Evolutionary conservation across 116 monocot genomes (phyloP).

Genomic region (Trichopus zeylanicus): DNA sequence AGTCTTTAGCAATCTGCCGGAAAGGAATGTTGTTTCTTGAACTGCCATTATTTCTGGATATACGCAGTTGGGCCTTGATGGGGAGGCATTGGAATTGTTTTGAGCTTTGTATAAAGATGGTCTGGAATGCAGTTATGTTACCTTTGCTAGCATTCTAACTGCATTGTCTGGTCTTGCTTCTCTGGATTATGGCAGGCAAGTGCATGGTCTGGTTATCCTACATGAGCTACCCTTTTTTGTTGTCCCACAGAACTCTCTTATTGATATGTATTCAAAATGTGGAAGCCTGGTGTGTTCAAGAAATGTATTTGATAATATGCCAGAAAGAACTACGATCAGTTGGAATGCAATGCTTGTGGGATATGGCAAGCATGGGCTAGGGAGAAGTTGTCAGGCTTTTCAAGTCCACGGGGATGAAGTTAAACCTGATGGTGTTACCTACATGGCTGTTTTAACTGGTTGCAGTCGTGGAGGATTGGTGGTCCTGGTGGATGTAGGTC

Average conservation of each 20-base stretch:
- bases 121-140: slow-evolving; percentile 63
- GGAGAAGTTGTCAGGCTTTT: slow-evolving; percentile 52
- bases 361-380: slow-evolving; percentile 64
- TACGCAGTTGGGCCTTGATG: slow-evolving; percentile 45
- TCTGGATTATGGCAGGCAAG: slow-evolving; percentile 61
- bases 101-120: slow-evolving; percentile 40
- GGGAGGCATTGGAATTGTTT: slow-evolving; percentile 62
- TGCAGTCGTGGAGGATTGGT: slow-evolving; percentile 78
- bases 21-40: slow-evolving; percentile 68
- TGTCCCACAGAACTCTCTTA: slow-evolving; percentile 59
- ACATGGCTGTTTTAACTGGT: slow-evolving; percentile 66
- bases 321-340: slow-evolving; percentile 48
- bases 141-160: slow-evolving; percentile 58
- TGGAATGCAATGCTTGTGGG: slow-evolving; percentile 81
- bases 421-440: slow-evolving; percentile 61
- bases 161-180: slow-evolving; percentile 53
- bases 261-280: slow-evolving; percentile 90
- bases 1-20: slow-evolving; percentile 43
- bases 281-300: slow-evolving; percentile 50
- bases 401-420: slow-evolving; percentile 31
- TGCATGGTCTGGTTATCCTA: slow-evolving; percentile 49
- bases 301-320: slow-evolving; percentile 60
- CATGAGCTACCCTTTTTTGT: slow-evolving; percentile 28
- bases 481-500: slow-evolving; percentile 73
- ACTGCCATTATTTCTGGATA: slow-evolving; percentile 79